Evolutionary conservation across 805 yeast species (phyloP), one percentile per base, ranked within the genome.

Genomic region (Sugiyamaella marilandica): DNA sequence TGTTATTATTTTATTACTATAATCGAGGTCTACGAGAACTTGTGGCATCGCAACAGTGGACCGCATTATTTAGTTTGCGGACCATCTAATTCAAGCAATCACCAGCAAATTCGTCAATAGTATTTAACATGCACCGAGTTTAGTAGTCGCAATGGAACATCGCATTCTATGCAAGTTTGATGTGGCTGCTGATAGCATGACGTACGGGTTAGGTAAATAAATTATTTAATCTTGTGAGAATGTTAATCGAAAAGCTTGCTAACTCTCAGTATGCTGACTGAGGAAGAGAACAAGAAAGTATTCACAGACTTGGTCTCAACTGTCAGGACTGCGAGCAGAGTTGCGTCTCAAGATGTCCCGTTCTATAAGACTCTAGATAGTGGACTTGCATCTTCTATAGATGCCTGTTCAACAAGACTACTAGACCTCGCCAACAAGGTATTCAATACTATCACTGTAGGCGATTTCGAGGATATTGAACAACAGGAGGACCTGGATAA

Each of bases 341-440:
- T 91, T 41, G 85, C 87, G 1, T 80, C 88, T 0, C 86, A 86
- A 52, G 98, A 92, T 71, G 76, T 90, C n/a, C 80, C 77, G 31
- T 94, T 91, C 62, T 81, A 82, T 66, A 73, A 76, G 45, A 81
- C 87, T 45, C 63, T 88, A 10, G 92, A 87, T 61, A 56, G 62
- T 0, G 63, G 74, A 11, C 65, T 83, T 46, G 73, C 73, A 9
- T 58, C 59, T 1, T 63, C 78, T 0, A 74, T 82, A 2, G 64
- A 67, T 13, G 66, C 72, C 2, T 56, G 56, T n/a, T 61, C 70
- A 10, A 62, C 62, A 11, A 54, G 56, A 29, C 62, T 70, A 24
- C 60, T 65, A n/a, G 56, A 51, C 11, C 55, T 62, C 21, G 66
- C 64, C 21, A 68, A 66, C 41, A 50, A 58, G 19, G 53, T 64